Conservation (phyloP, 1,139 yeast genomes). For the Candida sp. region DNA sequence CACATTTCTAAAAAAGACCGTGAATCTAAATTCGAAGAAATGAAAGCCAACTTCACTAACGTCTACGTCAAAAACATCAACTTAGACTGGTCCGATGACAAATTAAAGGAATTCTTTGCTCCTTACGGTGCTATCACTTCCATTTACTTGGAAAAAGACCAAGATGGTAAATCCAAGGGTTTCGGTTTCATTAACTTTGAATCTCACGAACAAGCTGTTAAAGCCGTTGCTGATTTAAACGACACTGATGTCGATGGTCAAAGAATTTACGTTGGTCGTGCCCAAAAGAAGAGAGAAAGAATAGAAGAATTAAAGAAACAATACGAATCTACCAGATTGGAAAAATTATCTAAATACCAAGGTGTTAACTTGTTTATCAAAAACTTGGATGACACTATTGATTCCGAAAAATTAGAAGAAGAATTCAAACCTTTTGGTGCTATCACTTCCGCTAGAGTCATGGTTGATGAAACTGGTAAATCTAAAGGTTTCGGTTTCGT, state of each 20-base stretch:
- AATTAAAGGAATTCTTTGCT: conserved; percentile 70
- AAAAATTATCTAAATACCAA: conserved; percentile 92
- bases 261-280: conserved; percentile 94
- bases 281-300: conserved; percentile 99
- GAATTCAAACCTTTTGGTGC: conserved; percentile 93
- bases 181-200: conserved; percentile 95
- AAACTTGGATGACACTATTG: conserved; percentile 92
- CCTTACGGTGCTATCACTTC: conserved; percentile 84
- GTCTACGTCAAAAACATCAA: conserved; percentile 91
- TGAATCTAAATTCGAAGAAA: conserved; percentile 89
- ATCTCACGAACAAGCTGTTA: conserved; percentile 80
- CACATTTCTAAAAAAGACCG: conserved; percentile 95
- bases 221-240: conserved; percentile 91
- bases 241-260: conserved; percentile 84
- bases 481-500: conserved; percentile 99
- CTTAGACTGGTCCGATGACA: conserved; percentile 66
- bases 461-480: conserved; percentile 93
- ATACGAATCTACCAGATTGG: conserved; percentile 90
- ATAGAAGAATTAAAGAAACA: conserved; percentile 94
- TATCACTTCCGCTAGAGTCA: conserved; percentile 95
- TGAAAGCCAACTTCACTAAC: conserved; percentile 93
- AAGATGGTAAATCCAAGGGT: conserved; percentile 90
- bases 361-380: conserved; percentile 97
- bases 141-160: conserved; percentile 75
- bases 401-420: conserved; percentile 88